Evolutionary conservation across 768 basidiomycete genomes (phyloP).

Genomic region (Brasilioporus rufonigricans): DNA sequence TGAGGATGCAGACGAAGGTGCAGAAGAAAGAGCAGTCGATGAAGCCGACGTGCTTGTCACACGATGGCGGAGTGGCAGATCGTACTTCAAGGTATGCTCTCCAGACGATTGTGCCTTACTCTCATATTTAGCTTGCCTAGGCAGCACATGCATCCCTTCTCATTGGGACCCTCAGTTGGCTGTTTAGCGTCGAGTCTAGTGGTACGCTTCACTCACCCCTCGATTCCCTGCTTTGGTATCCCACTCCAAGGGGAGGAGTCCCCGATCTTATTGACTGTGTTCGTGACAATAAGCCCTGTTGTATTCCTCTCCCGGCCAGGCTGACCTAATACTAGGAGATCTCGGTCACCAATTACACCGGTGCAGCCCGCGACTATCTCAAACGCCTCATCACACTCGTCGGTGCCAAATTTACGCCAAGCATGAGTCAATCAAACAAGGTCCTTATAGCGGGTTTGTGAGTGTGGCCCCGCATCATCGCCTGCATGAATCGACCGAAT

Average conservation of each 20-base stretch:
- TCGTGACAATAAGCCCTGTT: slow-evolving; percentile 24
- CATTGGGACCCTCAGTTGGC: slow-evolving; percentile 80
- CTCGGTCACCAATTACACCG: slow-evolving; percentile 87
- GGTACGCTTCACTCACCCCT: slow-evolving; percentile 61
- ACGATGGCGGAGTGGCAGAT: slow-evolving; percentile 61
- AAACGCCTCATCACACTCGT: slow-evolving; percentile 75
- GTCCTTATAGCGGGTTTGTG: slow-evolving; percentile 84
- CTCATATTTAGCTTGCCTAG: slow-evolving; percentile 33
- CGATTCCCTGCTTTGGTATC: slow-evolving; percentile 83
- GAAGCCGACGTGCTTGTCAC: slow-evolving; percentile 76
- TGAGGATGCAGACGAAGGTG: slow-evolving; percentile 37
- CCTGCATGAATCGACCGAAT: not conserved
- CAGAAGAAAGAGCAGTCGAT: slow-evolving; percentile 33
- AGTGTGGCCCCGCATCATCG: slow-evolving; percentile 26
- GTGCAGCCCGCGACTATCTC: slow-evolving; percentile 82
- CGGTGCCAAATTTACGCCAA: slow-evolving; percentile 81
- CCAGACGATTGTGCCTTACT: too few relatives aligned
- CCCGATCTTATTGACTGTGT: slow-evolving; percentile 63
- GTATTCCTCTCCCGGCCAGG: not conserved
- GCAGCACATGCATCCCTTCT: slow-evolving; percentile 44
- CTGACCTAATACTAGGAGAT: slow-evolving; percentile 50
- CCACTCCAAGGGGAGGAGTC: slow-evolving; percentile 61
- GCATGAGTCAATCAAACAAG: slow-evolving; percentile 74
- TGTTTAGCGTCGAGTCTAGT: slow-evolving; percentile 72
- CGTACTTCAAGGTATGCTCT: slow-evolving; percentile 62